Evolutionary conservation across 495 filamentous ascomycete species (phyloP).

Genomic region (Chaetomium fimeti): DNA sequence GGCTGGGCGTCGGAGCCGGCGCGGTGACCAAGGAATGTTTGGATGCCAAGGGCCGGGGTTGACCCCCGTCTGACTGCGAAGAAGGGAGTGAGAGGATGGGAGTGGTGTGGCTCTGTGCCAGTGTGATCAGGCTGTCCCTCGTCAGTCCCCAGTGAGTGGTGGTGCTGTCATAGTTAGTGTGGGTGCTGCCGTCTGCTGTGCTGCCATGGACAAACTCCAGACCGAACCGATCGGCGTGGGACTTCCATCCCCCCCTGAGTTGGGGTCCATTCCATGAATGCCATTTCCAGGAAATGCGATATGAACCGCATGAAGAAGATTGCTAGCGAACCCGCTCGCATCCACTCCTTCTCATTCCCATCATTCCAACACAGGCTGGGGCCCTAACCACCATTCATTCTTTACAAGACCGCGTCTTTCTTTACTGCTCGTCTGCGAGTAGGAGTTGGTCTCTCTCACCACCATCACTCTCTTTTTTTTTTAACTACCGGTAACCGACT

Average conservation of each 20-base stretch:
- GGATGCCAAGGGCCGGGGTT: slow-evolving; percentile 5
- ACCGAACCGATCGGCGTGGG: slow-evolving; percentile 7
- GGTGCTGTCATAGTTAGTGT: no score
- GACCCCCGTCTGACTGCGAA: not conserved
- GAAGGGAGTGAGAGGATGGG: no score
- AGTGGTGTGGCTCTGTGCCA: no score
- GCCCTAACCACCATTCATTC: not conserved
- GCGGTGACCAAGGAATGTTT: not conserved
- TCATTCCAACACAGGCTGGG: not conserved
- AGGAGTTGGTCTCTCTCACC: not conserved
- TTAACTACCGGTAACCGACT: not conserved
- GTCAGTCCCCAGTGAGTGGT: no score
- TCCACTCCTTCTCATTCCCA: not conserved
- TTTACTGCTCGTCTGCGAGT: not conserved
- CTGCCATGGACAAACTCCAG: not conserved
- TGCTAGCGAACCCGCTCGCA: not conserved
- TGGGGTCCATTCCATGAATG: not conserved
- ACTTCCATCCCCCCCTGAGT: slow-evolving; percentile 4
- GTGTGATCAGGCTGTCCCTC: no score
- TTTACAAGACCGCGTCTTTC: slow-evolving; percentile 4
- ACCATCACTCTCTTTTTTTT: not conserved
- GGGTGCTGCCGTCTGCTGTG: not conserved
- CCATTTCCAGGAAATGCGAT: not conserved
- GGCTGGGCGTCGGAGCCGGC: not conserved
- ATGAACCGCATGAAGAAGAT: slow-evolving; percentile 1